A percentile compares a stretch with the other conserved stretches of the same genome.
Conservation (phyloP, 164 flowering plant species). For the Umbellularia californica region DNA sequence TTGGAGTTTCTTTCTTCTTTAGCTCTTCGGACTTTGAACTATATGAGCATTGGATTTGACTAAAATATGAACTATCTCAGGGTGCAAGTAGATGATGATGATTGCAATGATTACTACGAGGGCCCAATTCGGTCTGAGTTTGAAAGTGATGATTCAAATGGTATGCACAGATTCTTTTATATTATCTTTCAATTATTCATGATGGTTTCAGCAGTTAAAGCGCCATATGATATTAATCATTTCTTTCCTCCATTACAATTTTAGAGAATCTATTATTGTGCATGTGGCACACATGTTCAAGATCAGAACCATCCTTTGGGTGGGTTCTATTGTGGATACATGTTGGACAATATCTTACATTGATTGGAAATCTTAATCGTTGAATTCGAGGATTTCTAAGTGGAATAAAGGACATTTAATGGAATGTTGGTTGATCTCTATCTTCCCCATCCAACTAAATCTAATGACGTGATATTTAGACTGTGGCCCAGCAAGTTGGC, state of each 20-base stretch:
- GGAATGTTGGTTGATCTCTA: not conserved
- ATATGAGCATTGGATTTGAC: not conserved
- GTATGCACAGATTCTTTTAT: constrained; percentile 24
- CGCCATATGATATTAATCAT: not conserved
- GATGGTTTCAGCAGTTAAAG: not conserved
- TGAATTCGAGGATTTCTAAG: not conserved
- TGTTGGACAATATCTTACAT: too few relatives aligned
- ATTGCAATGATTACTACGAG: constrained; percentile 43
- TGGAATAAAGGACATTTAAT: not conserved
- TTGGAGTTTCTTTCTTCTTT: not conserved
- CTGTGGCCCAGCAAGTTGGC: not conserved
- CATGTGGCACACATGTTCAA: not conserved
- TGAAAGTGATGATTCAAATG: constrained; percentile 82
- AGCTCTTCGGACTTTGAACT: not conserved
- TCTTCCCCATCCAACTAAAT: not conserved
- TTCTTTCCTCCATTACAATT: not conserved
- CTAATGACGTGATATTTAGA: not conserved
- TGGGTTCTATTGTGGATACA: not conserved
- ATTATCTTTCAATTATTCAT: not conserved
- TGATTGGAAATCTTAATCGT: not conserved
- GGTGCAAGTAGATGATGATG: constrained; percentile 39
- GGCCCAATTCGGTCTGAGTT: constrained; percentile 61
- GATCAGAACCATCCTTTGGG: not conserved
- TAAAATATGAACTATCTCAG: constrained; percentile 22
- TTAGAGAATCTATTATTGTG: not conserved